Evolutionary conservation across 2,329 filamentous ascomycete species (phyloP).

Genomic region (Penicillium freii): DNA sequence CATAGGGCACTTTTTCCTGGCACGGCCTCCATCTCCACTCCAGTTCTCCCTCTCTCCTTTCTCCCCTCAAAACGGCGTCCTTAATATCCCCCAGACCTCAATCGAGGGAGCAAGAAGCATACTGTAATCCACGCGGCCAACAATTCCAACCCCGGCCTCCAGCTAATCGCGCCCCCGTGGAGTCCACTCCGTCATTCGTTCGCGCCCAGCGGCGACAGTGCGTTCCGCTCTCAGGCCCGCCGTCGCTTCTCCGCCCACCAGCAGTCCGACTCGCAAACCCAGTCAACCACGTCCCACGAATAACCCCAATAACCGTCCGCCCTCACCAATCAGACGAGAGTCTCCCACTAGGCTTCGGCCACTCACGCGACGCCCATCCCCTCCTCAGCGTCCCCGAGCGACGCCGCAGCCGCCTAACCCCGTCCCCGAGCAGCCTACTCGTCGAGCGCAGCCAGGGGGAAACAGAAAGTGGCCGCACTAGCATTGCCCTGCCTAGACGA

Average conservation of each 20-base stretch:
- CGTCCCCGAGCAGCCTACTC: constrained; percentile 46
- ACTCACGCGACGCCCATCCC: constrained; percentile 52
- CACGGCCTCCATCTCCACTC: constrained; percentile 6
- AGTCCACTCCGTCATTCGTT: constrained; percentile 19
- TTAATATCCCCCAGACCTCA: constrained; percentile 15
- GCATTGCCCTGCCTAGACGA: constrained; percentile 51
- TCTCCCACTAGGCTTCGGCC: constrained; percentile 31
- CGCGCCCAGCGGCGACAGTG: constrained; percentile 26
- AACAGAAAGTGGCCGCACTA: constrained; percentile 51
- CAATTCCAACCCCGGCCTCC: constrained; percentile 3
- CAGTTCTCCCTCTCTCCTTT: constrained; percentile 1
- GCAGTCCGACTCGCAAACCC: constrained; percentile 60
- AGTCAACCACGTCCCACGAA: constrained; percentile 59
- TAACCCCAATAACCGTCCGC: constrained; percentile 48
- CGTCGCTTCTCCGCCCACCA: constrained; percentile 35
- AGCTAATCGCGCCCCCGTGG: constrained; percentile 17
- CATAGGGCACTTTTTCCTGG: constrained; percentile 1
- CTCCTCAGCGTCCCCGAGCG: constrained; percentile 58
- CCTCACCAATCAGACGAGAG: constrained; percentile 37
- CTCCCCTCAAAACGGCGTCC: constrained; percentile 27
- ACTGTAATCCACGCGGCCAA: background rate
- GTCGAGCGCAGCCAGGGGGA: constrained; percentile 49
- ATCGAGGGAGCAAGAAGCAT: constrained; percentile 15
- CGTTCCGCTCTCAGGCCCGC: constrained; percentile 23
- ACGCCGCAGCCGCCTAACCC: constrained; percentile 53